A percentile compares a stretch with the other conserved stretches of the same genome.
phyloP scores from a whole-genome alignment of 306 rosid species.

The Cucumis hystrix region DNA sequence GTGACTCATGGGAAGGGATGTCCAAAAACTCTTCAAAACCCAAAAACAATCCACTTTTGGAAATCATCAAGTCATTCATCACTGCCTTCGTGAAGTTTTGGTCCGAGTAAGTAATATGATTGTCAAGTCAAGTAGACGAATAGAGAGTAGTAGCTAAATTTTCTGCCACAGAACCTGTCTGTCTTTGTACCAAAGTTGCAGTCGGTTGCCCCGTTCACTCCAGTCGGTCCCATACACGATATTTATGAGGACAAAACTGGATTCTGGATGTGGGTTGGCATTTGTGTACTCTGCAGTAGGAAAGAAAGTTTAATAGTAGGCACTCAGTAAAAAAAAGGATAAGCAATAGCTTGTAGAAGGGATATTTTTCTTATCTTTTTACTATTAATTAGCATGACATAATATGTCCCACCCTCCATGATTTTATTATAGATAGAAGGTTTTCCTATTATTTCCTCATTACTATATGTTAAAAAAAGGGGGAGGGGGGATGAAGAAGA shows the following conservation, averaged over 20 bases:
- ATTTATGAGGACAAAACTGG: background rate
- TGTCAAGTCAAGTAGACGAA: slow-evolving; percentile 10
- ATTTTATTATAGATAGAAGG: background rate
- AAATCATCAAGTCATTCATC: slow-evolving; percentile 33
- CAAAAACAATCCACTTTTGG: slow-evolving; percentile 42
- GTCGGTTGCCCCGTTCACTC: background rate
- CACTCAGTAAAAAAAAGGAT: background rate
- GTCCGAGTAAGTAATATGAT: slow-evolving; percentile 37
- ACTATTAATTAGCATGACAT: background rate
- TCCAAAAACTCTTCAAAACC: slow-evolving; percentile 24
- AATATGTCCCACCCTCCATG: background rate
- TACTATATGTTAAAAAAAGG: background rate
- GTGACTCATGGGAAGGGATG: slow-evolving; percentile 76
- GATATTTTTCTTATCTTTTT: background rate
- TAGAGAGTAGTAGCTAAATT: background rate
- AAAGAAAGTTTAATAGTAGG: background rate
- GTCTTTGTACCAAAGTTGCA: background rate
- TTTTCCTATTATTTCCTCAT: background rate
- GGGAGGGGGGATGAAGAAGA: background rate
- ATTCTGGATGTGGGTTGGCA: background rate
- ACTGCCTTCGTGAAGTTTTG: slow-evolving; percentile 62
- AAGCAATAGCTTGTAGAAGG: background rate
- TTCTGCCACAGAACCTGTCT: background rate
- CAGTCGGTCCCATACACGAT: background rate
- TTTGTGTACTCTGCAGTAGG: background rate